Percentiles rank a stretch among this genome's conserved stretches.
These are phyloP conservation scores for Hyphopichia homilentoma DNA, from an alignment of 805 yeast genomes.

Conservation along the genomic window DNA sequence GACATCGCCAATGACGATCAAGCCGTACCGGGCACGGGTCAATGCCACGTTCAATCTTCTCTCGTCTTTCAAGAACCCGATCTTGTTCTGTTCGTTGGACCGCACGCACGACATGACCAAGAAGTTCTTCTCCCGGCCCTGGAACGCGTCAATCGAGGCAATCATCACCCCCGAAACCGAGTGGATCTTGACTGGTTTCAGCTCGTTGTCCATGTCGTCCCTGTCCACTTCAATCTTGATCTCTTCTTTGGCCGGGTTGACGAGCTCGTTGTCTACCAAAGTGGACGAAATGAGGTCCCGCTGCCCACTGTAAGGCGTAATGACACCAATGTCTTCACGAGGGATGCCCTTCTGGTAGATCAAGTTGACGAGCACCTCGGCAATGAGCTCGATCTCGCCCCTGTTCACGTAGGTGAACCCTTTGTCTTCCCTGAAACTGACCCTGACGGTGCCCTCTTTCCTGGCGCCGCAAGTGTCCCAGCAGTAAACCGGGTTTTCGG, in stretches of 20 bases:
- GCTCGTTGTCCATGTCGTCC: slow-evolving; percentile 49
- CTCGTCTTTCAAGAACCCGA: slow-evolving; percentile 83
- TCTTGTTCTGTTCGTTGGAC: slow-evolving; percentile 66
- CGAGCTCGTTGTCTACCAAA: slow-evolving; percentile 46
- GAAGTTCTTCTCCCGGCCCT: slow-evolving; percentile 55
- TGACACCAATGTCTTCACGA: slow-evolving; percentile 54
- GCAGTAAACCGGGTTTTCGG: slow-evolving; percentile 51
- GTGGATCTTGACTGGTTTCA: slow-evolving; percentile 46
- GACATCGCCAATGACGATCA: slow-evolving; percentile 43
- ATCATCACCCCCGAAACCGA: slow-evolving; percentile 42
- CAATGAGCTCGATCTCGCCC: slow-evolving; percentile 48
- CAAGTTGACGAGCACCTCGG: slow-evolving; percentile 46
- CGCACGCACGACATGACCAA: slow-evolving; percentile 51
- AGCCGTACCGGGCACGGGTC: slow-evolving; percentile 82
- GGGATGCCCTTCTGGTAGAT: slow-evolving; percentile 52
- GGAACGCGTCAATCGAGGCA: slow-evolving; percentile 64
- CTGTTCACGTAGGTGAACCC: slow-evolving; percentile 59
- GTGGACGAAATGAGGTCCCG: slow-evolving; percentile 55
- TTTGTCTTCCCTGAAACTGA: slow-evolving; percentile 41
- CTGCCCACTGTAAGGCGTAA: slow-evolving; percentile 77
- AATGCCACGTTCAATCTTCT: slow-evolving; percentile 86
- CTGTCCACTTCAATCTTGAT: slow-evolving; percentile 55
- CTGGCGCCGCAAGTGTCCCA: slow-evolving; percentile 54
- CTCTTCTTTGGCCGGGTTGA: slow-evolving; percentile 51
- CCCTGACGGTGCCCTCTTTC: slow-evolving; percentile 47